phyloP scores from a whole-genome alignment of 1,284 basidiomycete species.

The Malassezia cuniculi region DNA sequence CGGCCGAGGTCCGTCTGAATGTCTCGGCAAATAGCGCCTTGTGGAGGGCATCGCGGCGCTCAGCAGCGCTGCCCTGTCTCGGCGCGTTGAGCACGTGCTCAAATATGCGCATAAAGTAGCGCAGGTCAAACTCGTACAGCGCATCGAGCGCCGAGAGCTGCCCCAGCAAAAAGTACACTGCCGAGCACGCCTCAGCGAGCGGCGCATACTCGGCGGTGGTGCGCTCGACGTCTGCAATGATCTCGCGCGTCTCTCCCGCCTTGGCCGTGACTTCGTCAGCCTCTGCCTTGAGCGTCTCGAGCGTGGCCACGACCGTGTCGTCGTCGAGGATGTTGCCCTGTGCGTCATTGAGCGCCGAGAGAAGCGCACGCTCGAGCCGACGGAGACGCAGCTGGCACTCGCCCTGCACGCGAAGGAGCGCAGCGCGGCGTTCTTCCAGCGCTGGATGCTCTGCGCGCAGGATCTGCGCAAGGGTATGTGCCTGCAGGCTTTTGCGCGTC shows the following conservation, averaged over 20 bases:
- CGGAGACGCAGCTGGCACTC: constrained; percentile 88
- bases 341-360: constrained; percentile 93
- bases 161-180: constrained; percentile 92
- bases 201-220: constrained; percentile 90
- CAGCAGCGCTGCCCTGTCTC: constrained; percentile 55
- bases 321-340: constrained; percentile 95
- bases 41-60: constrained; percentile 68
- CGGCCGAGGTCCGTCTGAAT: constrained; percentile 77
- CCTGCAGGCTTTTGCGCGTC: constrained; percentile 94
- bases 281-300: constrained; percentile 92
- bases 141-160: constrained; percentile 87
- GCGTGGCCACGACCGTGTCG: constrained; percentile 93
- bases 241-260: constrained; percentile 89
- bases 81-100: constrained; percentile 88
- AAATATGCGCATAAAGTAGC: constrained; percentile 96
- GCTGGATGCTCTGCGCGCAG: constrained; percentile 93
- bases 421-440: constrained; percentile 90
- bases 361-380: constrained; percentile 78
- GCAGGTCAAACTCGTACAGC: constrained; percentile 97
- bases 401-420: constrained; percentile 94
- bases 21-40: constrained; percentile 81
- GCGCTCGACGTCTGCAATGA: constrained; percentile 91
- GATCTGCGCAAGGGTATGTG: constrained; percentile 91
- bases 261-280: constrained; percentile 91
- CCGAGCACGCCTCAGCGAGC: constrained; percentile 87